Evolutionary conservation across 116 monocot species (phyloP), one percentile per base, ranked within the genome.

Genomic region (Trichopus zeylanicus): DNA sequence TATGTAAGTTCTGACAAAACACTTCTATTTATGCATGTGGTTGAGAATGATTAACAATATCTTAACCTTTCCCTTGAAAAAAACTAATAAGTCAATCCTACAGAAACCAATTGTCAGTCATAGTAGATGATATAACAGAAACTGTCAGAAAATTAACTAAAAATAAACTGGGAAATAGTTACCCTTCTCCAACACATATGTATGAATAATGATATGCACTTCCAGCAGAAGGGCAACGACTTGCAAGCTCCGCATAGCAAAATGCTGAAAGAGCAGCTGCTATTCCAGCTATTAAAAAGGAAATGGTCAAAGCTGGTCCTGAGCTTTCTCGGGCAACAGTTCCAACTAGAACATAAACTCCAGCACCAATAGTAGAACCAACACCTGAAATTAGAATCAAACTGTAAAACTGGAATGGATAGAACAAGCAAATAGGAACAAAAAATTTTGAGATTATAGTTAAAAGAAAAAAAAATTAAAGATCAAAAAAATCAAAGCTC

Each of bases 151-250:
- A n/a, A n/a, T n/a, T n/a, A n/a, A n/a, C n/a, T n/a, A n/a, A n/a
- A n/a, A 3, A 16, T 42, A n/a, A 16, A 16, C 3, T 16, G n/a
- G n/a, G 1, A 20, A 8, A 49, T 61, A 21, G 18, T 57, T 73
- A 99, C 99, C 99, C 86, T 88, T 99, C 99, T 64, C 99, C 99
- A 53, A 99, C 79, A 66, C 99, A 99, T 53, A 99, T 86, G 59
- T 99, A 99, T 66, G 99, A 88, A 71, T 99, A 99, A 61, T 99
- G 99, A 67, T 99, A 99, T 55, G 99, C 99, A 48, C 92, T 92
- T 29, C 99, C 99, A 12, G 99, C 99, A 73, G 99, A 99, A 35
- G 99, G 99, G 73, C 99, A 99, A 24, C 99, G 92, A 33, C 99
- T 92, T 33, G 92, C 85, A 61, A 99, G 85, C 72, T 99, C 99